Conservation (phyloP, 345 rosid species). For the rapeseed (Brassica napus) region DNA sequence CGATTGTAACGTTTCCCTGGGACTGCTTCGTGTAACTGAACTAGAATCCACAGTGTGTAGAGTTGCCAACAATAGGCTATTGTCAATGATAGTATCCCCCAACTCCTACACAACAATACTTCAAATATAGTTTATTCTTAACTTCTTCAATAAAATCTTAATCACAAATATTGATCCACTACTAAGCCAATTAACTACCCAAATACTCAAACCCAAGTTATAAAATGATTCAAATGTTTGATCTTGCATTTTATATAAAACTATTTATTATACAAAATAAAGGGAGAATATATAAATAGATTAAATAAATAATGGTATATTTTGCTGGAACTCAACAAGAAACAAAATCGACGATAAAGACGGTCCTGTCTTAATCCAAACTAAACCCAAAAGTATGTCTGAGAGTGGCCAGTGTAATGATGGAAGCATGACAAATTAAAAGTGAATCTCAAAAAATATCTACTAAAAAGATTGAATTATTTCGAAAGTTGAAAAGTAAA, state of each 20-base stretch:
- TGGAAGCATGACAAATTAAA: conserved; percentile 35
- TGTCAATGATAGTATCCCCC: conserved; percentile 86
- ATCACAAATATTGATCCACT: background rate
- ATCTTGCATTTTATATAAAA: background rate
- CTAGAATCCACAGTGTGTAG: conserved; percentile 89
- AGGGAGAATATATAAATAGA: background rate
- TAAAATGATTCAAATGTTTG: background rate
- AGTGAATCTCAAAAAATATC: background rate
- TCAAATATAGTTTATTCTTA: background rate
- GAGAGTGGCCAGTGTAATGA: conserved; percentile 42
- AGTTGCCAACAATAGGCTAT: conserved; percentile 96
- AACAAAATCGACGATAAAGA: conserved; percentile 35
- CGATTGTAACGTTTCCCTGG: conserved; percentile 95
- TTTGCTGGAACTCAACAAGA: conserved; percentile 27
- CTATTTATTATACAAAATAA: background rate
- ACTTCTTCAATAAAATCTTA: background rate
- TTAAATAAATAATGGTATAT: background rate
- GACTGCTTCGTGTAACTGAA: conserved; percentile 94
- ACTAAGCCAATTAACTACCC: conserved; percentile 1
- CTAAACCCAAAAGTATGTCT: conserved; percentile 40
- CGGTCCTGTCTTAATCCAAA: conserved; percentile 33
- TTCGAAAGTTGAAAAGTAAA: conserved; percentile 13
- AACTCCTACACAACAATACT: conserved; percentile 60
- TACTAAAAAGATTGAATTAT: conserved; percentile 1
- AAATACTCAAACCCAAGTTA: background rate